These are phyloP conservation scores for Penicillium sp. DNA, from an alignment of 2,329 filamentous ascomycete species.

Conservation along the genomic window DNA sequence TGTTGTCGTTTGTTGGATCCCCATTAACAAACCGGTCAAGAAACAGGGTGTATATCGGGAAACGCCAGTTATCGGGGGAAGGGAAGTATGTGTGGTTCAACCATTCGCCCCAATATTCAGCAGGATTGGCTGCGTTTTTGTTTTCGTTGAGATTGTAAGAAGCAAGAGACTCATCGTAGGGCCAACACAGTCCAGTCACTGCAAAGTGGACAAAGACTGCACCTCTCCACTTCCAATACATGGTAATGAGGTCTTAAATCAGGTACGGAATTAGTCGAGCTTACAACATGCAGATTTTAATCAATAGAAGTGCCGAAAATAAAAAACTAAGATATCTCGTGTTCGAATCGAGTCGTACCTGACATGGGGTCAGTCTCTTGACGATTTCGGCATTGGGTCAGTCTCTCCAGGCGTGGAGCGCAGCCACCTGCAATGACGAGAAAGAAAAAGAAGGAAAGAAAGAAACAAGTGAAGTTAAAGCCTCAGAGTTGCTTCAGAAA, in stretches of 20 bases:
- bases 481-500: background rate
- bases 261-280: background rate
- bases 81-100: constrained; percentile 53
- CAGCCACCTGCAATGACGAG: background rate
- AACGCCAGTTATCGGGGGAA: constrained; percentile 64
- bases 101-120: constrained; percentile 62
- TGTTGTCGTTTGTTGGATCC: constrained; percentile 64
- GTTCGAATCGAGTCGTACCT: background rate
- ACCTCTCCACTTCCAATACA: constrained; percentile 34
- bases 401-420: no score
- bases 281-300: background rate
- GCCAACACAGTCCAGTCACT: constrained; percentile 33
- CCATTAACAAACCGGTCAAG: constrained; percentile 66
- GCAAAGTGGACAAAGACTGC: constrained; percentile 33
- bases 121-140: constrained; percentile 54
- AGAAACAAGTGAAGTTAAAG: no score
- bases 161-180: constrained; percentile 53
- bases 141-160: constrained; percentile 65
- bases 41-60: constrained; percentile 67
- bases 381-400: background rate
- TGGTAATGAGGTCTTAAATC: constrained; percentile 16
- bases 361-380: background rate
- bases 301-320: background rate
- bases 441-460: background rate
- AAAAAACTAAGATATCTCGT: background rate